phyloP scores from a whole-genome alignment of 805 yeast genomes.

The Myxozyma geophila region DNA sequence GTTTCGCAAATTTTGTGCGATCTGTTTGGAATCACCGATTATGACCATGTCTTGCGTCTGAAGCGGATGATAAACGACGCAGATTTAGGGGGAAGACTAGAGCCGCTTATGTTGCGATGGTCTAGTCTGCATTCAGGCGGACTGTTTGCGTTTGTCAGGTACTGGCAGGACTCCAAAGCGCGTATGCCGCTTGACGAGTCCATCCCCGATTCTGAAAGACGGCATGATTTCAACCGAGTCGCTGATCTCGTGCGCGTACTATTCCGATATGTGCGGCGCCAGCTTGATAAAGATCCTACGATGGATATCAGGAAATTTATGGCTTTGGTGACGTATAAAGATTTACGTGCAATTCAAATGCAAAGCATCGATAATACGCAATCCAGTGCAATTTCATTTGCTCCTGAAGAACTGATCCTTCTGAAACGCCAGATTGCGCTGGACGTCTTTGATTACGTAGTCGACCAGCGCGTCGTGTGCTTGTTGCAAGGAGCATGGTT shows the following conservation, averaged over 20 bases:
- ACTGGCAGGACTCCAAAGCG: constrained; percentile 22
- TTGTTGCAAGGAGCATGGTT: constrained; percentile 29
- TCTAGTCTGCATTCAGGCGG: constrained; percentile 24
- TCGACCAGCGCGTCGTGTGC: constrained; percentile 21
- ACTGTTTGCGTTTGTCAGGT: constrained; percentile 12
- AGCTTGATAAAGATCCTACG: not conserved
- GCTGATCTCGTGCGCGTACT: constrained; percentile 18
- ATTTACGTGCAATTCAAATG: constrained; percentile 18
- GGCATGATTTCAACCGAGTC: constrained; percentile 15
- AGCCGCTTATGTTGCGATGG: constrained; percentile 26
- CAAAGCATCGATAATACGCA: constrained; percentile 6
- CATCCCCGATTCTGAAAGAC: not conserved
- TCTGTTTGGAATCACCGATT: constrained; percentile 6
- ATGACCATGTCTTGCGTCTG: not conserved
- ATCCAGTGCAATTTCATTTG: not conserved
- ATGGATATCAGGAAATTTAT: not conserved
- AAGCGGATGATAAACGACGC: not conserved
- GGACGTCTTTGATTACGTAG: constrained; percentile 13
- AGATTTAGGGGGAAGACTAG: not conserved
- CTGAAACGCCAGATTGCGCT: constrained; percentile 14
- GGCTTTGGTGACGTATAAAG: constrained; percentile 1
- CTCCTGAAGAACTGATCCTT: constrained; percentile 5
- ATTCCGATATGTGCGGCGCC: constrained; percentile 1
- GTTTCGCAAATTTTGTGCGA: constrained; percentile 17
- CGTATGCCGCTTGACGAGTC: not conserved